Conservation (phyloP, 257 asterid genomes). For the Solanum commersonii region DNA sequence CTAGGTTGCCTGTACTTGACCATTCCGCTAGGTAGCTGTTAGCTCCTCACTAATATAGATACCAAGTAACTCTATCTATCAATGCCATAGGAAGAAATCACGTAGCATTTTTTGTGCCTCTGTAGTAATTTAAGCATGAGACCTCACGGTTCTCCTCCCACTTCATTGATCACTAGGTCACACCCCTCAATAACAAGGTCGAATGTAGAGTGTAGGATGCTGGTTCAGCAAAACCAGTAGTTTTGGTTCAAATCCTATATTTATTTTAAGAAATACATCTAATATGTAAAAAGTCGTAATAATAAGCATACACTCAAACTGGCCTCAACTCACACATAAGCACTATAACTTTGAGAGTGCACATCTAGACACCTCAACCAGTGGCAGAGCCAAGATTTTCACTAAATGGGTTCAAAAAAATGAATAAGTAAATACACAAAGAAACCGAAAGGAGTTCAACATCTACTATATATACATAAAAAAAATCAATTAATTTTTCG, state of each 20-base stretch:
- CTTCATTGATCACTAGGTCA: not conserved
- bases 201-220: not conserved
- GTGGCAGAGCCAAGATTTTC: accelerated
- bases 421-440: not conserved
- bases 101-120: not conserved
- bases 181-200: not conserved
- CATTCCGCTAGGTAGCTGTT: not conserved
- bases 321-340: not conserved
- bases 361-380: not conserved
- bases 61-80: not conserved
- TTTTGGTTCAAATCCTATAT: not conserved
- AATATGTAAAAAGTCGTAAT: not conserved
- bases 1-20: not conserved
- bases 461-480: too few relatives aligned
- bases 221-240: not conserved
- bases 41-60: not conserved
- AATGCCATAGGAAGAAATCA: not conserved
- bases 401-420: too few relatives aligned
- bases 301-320: not conserved
- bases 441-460: accelerated
- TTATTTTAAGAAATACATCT: not conserved
- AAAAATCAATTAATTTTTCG: too few relatives aligned
- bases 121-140: not conserved
- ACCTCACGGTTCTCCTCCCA: not conserved
- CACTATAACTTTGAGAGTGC: not conserved